A percentile compares a stretch with the other conserved stretches of the same genome.
Evolutionary conservation across 106 monocot genomes (phyloP).

Genomic region (Ottelia alismoides): DNA sequence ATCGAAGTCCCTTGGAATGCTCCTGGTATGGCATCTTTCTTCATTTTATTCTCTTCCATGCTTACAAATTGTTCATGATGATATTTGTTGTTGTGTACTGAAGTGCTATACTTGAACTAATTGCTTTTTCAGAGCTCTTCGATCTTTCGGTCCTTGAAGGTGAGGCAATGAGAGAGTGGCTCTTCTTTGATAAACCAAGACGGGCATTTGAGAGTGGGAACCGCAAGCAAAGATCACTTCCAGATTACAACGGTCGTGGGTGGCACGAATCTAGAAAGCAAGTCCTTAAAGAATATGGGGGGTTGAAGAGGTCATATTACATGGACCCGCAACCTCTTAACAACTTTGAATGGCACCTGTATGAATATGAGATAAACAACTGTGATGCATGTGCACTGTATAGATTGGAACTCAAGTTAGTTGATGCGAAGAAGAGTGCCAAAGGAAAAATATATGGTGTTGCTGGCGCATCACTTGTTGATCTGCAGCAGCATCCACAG

Average conservation of each 20-base stretch:
- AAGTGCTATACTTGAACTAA: no score
- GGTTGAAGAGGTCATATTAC: no score
- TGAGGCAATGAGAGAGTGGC: constrained; percentile 88
- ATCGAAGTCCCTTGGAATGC: constrained; percentile 98
- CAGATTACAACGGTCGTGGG: constrained; percentile 85
- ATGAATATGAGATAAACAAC: constrained; percentile 75
- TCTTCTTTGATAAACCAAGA: constrained; percentile 87
- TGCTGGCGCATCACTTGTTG: constrained; percentile 25
- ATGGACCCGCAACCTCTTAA: constrained; percentile 78
- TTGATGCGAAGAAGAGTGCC: constrained; percentile 54
- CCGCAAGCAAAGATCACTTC: constrained; percentile 76
- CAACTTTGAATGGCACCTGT: no score
- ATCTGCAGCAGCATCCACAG: constrained; percentile 56
- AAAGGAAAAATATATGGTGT: constrained; percentile 39
- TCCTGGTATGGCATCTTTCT: no score
- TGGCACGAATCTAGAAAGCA: constrained; percentile 88
- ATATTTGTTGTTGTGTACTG: no score
- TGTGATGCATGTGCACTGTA: constrained; percentile 67
- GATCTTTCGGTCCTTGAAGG: no score
- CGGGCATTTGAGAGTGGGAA: constrained; percentile 88
- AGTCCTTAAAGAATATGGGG: constrained; percentile 74
- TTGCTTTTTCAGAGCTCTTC: no score
- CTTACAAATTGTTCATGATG: no score
- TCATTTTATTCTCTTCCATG: no score
- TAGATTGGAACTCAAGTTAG: constrained; percentile 65